Conservation (phyloP, 192 early-diverging fungal species). For the Coemansia sp. region DNA sequence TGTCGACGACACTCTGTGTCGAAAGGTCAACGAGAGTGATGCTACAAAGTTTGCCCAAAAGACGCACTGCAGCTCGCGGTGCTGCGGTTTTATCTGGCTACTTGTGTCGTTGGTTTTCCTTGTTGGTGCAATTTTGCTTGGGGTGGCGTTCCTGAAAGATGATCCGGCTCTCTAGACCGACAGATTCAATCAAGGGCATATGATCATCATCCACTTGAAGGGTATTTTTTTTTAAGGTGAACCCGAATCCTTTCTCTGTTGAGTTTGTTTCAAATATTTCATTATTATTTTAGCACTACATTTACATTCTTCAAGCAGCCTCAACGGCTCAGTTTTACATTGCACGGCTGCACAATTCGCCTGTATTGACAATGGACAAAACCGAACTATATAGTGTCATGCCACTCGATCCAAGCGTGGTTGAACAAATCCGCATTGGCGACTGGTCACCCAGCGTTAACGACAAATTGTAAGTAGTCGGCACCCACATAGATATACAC, state of each 20-base stretch:
- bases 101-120: slow-evolving; percentile 83
- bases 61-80: slow-evolving; percentile 75
- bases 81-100: slow-evolving; percentile 94
- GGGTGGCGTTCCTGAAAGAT: slow-evolving; percentile 79
- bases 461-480: slow-evolving; percentile 42
- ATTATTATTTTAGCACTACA: neutral
- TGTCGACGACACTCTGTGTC: slow-evolving; percentile 85
- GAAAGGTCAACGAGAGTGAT: slow-evolving; percentile 96
- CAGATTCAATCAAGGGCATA: neutral
- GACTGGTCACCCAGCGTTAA: slow-evolving; percentile 42
- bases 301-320: neutral
- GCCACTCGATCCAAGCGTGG: slow-evolving; percentile 27
- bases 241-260: neutral
- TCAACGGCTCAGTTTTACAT: neutral
- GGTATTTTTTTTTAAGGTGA: neutral
- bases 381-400: neutral
- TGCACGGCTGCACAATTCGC: neutral
- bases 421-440: slow-evolving; percentile 38
- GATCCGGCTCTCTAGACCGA: slow-evolving; percentile 18
- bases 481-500: neutral
- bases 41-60: slow-evolving; percentile 82
- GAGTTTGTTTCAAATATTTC: neutral
- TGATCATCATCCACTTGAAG: neutral
- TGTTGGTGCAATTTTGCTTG: slow-evolving; percentile 74
- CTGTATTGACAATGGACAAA: neutral